Conservation (phyloP, 2,329 filamentous ascomycete species). For the Lasiodiplodia sp. region DNA sequence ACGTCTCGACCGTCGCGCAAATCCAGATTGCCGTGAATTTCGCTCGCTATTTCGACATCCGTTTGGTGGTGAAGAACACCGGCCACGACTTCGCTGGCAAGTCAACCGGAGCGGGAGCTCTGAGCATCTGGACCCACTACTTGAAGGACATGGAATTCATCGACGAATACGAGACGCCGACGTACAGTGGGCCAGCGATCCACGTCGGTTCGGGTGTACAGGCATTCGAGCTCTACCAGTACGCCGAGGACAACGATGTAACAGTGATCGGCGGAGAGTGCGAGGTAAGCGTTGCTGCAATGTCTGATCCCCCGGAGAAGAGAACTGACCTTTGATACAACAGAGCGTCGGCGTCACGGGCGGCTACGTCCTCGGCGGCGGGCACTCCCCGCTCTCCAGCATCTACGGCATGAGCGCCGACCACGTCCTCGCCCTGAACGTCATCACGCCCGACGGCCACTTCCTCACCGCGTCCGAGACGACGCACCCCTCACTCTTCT, state of each 20-base stretch:
- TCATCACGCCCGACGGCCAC: slow-evolving; percentile 42
- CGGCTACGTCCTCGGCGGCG: slow-evolving; percentile 43
- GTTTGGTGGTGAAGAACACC: slow-evolving; percentile 47
- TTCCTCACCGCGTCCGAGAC: slow-evolving; percentile 38
- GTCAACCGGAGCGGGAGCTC: slow-evolving; percentile 41
- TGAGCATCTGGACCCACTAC: slow-evolving; percentile 47
- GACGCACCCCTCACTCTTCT: slow-evolving; percentile 44
- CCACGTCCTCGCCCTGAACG: slow-evolving; percentile 41
- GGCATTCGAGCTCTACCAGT: slow-evolving; percentile 39
- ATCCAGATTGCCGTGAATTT: slow-evolving; percentile 38
- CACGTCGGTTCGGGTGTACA: slow-evolving; percentile 43
- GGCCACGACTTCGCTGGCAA: slow-evolving; percentile 47
- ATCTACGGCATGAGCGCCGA: slow-evolving; percentile 50
- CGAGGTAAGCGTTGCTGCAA: background rate
- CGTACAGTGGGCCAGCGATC: slow-evolving; percentile 36
- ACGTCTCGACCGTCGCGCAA: slow-evolving; percentile 42
- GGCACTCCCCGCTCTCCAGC: slow-evolving; percentile 35
- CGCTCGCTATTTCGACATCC: slow-evolving; percentile 41
- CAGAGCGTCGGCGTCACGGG: slow-evolving; percentile 43
- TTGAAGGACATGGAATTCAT: slow-evolving; percentile 43
- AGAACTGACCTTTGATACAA: too few relatives aligned
- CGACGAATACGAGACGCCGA: slow-evolving; percentile 39
- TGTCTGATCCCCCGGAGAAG: background rate
- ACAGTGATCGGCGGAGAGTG: slow-evolving; percentile 46
- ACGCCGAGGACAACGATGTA: slow-evolving; percentile 50